Evolutionary conservation across 352 stramenopile species (phyloP), one percentile per base, ranked within the genome.

Genomic region (Globisporangium viniferum): DNA sequence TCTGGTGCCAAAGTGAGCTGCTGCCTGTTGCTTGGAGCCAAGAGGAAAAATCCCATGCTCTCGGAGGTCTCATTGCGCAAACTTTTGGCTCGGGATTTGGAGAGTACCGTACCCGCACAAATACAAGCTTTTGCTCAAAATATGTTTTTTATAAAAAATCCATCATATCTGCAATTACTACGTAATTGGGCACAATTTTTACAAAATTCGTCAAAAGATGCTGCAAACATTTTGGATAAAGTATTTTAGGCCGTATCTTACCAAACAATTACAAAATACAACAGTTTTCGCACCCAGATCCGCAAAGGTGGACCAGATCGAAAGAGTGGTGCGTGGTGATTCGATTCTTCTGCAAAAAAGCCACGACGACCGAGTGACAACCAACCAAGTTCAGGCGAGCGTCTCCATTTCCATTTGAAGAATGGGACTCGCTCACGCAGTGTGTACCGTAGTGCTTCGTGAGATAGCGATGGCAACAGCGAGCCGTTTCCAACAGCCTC

Each of bases 11-110:
- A 29, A 62, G n/a, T 36, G 10, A 15, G 56, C 24, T 24, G 24
- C 24, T 24, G 24, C n/a, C 20, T 49, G 35, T 14, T 63, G 58
- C 58, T 64, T 64, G 22, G 58, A 51, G 58, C 22, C 36, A 29
- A 64, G 58, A 54, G 58, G 58, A 66, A 66, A 58, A 66, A 66
- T 66, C 60, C 31, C 10, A 48, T 41, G 60, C 29, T 20, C 5
- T 20, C 5, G 31, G 31, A 33, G 5, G 9, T 4, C 35, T 41
- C 41, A 64, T 66, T 66, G 60, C 60, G 60, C 60, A 66, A 66
- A 66, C 60, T 59, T 29, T 31, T 44, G 55, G 18, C 29, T 20
- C 22, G 1, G n/a, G 18, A 64, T 4, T 22, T 15, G 10, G 35
- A 46, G 5, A 0, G 44, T 48, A 58, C 60, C 22, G 58, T 36